Evolutionary conservation across 2,329 filamentous ascomycete genomes (phyloP), one percentile per base, ranked within the genome.

Genomic region (Epichloe coenophiala): DNA sequence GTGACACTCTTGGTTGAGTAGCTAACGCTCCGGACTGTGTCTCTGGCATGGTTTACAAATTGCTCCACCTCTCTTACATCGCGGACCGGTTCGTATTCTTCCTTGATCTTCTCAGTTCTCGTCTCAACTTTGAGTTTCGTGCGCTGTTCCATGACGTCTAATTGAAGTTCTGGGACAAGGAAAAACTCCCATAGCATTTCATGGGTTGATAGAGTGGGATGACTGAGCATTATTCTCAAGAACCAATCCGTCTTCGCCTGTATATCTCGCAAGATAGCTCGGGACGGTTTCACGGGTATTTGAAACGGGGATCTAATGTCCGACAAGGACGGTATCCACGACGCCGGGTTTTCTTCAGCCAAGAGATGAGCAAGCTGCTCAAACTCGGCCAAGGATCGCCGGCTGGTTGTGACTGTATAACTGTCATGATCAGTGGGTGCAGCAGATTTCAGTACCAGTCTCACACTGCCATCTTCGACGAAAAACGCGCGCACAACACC

Each of bases 101-200:
- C 93, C 49, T 81, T 79, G 36, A 98, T 84, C 51, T 83, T 90
- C 62, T 98, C 93, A 3, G 80, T 73, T 27, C 91, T 78, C 0
- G 84, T 81, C 63, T 90, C 84, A 4, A 88, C 86, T 68, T 98
- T 98, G 54, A 89, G 80, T 50, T 82, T 81, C 55, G 87, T 95
- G 47, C 93, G 81, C 64, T 95, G 84, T 49, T 87, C 84, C 76
- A 97, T 91, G 79, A 90, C 88, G 19, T 88, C 82, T 0, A 87
- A 78, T 63, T 95, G 88, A 47, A 98, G 80, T 58, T 98, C 93
- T 1, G 93, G 93, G 12, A 98, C 90, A 1, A 98, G 76, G 67
- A 98, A 95, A 69, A 98, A 98, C 60, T 98, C 93, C 94, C 93
- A 98, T 2, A 98, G 76, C 64, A 97, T 88, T 69, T 98, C 93